A percentile compares a stretch with the other conserved stretches of the same genome.
These are phyloP conservation scores for Melocanna baccifera DNA, from an alignment of 176 grass and related monocot species.

Conservation along the genomic window DNA sequence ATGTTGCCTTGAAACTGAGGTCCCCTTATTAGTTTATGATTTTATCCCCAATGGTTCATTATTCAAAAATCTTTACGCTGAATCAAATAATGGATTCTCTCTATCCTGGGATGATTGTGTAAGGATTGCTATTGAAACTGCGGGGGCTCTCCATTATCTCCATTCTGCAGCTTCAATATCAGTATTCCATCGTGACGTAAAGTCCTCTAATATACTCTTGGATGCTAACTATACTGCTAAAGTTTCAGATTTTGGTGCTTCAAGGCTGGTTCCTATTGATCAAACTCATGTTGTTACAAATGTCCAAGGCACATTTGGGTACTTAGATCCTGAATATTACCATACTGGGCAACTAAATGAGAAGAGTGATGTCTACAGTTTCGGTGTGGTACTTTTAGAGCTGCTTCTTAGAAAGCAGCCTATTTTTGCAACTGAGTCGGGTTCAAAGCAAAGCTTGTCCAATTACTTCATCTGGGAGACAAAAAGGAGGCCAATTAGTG, in stretches of 20 bases:
- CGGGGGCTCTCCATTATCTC: neutral
- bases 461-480: neutral
- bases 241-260: neutral
- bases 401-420: neutral
- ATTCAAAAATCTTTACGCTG: neutral
- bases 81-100: neutral
- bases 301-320: neutral
- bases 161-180: neutral
- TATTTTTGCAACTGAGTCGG: neutral
- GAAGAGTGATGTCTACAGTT: neutral
- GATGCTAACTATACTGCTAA: neutral
- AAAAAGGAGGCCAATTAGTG: neutral
- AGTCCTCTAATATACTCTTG: neutral
- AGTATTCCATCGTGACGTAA: neutral
- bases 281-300: neutral
- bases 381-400: neutral
- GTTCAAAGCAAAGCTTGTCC: neutral
- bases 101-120: neutral
- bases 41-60: neutral
- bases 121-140: neutral
- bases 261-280: neutral
- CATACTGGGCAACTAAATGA: neutral
- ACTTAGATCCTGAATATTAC: neutral
- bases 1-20: neutral
- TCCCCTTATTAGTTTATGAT: neutral